Evolutionary conservation across 148 eudicot species (phyloP), one percentile per base, ranked within the genome.

Genomic region (Bassia scoparia): DNA sequence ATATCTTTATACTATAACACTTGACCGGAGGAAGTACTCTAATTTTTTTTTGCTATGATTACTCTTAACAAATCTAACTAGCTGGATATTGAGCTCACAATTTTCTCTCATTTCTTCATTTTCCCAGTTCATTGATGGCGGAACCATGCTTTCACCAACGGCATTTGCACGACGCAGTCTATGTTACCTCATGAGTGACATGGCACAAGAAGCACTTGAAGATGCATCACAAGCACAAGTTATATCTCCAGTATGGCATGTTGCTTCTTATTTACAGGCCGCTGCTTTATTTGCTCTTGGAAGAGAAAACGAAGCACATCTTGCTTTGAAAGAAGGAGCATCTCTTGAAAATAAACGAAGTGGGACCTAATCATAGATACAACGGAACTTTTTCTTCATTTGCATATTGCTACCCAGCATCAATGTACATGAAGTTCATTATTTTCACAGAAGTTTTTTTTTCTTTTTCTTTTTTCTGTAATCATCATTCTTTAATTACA

Each of bases 91-190:
- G 2, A n/a, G 37, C 75, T 77, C 59, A 74, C 78, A 68, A 50
- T n/a, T n/a, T 9, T 69, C 33, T 74, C 61, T 26, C 35, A 41
- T 38, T 29, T 43, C 59, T 68, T 43, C 37, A 20, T 84, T 82
- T 27, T 43, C 29, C 35, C 91, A 94, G 98, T 94, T 94, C 74
- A 88, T 94, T 70, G 91, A 88, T 30, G 97, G 80, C 18, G 98
- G 98, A 80, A 91, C 89, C 50, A 88, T 89, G 96, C 74, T 86
- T 53, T 91, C 97, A 65, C 97, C 98, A 64, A 94, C 98, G 52
- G 88, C 86, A 23, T 89, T 73, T 82, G 98, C 91, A 71, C 96
- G 98, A n/a, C 93, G 98, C 33, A 91, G 98, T 80, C 81, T 94
- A 68, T 86, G 90, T 60, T 78, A 89, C 78, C 96, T 94, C 69